A percentile compares a stretch with the other conserved stretches of the same genome.
Evolutionary conservation across 2,329 filamentous ascomycete genomes (phyloP).

Genomic region (Penicillium polonicum): DNA sequence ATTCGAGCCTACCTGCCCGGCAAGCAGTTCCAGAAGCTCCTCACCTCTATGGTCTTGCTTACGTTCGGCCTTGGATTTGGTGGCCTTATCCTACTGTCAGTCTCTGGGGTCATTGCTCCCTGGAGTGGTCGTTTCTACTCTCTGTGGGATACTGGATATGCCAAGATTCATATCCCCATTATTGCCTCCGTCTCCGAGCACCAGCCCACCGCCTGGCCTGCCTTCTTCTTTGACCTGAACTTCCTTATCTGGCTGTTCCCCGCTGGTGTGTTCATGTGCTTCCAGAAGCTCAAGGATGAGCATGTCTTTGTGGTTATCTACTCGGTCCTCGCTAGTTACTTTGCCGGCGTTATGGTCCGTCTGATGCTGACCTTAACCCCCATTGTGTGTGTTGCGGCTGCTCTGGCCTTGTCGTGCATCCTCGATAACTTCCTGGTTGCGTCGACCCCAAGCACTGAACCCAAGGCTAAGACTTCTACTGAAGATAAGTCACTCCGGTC

Average conservation of each 20-base stretch:
- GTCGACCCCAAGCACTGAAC: conserved; percentile 55
- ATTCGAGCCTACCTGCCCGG: conserved; percentile 83
- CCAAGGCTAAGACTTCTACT: conserved; percentile 44
- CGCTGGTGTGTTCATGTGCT: conserved; percentile 96
- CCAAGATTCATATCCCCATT: conserved; percentile 98
- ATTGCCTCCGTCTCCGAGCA: conserved; percentile 99
- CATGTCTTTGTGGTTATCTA: conserved; percentile 98
- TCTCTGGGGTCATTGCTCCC: conserved; percentile 87
- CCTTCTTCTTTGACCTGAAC: conserved; percentile 98
- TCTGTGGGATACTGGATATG: conserved; percentile 96
- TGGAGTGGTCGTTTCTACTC: conserved; percentile 99
- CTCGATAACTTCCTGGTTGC: conserved; percentile 80
- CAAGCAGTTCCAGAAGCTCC: conserved; percentile 90
- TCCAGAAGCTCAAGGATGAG: conserved; percentile 89
- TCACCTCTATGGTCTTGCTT: conserved; percentile 71
- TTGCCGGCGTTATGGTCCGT: conserved; percentile 98
- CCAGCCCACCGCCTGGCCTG: conserved; percentile 97
- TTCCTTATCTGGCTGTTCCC: conserved; percentile 99
- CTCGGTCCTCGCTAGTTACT: conserved; percentile 94
- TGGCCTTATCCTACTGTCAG: conserved; percentile 77
- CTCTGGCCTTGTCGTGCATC: conserved; percentile 81
- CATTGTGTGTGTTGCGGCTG: conserved; percentile 91
- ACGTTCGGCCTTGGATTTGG: conserved; percentile 72
- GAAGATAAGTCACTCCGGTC: conserved; percentile 58
- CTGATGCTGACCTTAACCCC: conserved; percentile 97